A percentile compares a stretch with the other conserved stretches of the same genome.
Evolutionary conservation across 306 rosid genomes (phyloP).

Genomic region (Phaseolus lunatus): DNA sequence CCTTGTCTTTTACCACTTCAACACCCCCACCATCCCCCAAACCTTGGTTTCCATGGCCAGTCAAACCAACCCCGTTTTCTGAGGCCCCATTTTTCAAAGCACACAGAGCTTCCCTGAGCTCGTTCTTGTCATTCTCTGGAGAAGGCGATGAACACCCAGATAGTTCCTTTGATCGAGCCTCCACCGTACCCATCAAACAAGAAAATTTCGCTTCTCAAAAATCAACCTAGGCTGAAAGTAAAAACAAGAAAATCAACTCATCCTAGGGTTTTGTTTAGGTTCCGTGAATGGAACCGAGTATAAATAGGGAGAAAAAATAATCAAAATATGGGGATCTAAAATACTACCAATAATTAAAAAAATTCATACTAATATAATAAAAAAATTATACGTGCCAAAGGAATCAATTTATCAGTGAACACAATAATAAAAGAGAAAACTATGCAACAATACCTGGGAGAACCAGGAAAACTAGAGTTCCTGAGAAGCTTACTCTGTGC

Average conservation of each 20-base stretch:
- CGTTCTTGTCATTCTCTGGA: constrained; percentile 51
- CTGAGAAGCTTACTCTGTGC: constrained; percentile 27
- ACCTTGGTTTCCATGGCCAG: constrained; percentile 43
- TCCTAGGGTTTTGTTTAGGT: constrained; percentile 52
- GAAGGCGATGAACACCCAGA: constrained; percentile 46
- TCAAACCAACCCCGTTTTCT: constrained; percentile 49
- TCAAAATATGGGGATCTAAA: constrained; percentile 27
- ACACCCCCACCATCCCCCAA: constrained; percentile 30
- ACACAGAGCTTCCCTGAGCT: constrained; percentile 40
- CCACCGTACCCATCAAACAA: constrained; percentile 60
- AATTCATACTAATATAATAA: neutral
- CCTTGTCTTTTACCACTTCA: constrained; percentile 44
- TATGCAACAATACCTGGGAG: constrained; percentile 49
- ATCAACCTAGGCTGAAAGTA: constrained; percentile 44
- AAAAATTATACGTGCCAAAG: neutral
- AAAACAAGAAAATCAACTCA: constrained; percentile 45
- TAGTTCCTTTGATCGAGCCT: constrained; percentile 57
- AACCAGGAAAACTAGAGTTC: constrained; percentile 48
- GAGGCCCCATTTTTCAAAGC: constrained; percentile 38
- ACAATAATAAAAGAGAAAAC: constrained; percentile 9
- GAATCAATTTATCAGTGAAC: neutral
- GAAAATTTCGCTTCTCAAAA: constrained; percentile 17
- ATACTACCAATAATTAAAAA: constrained; percentile 18
- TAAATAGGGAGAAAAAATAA: neutral
- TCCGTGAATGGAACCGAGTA: constrained; percentile 6